Evolutionary conservation across 495 filamentous ascomycete genomes (phyloP).

Genomic region (Glarea lozoyensis): DNA sequence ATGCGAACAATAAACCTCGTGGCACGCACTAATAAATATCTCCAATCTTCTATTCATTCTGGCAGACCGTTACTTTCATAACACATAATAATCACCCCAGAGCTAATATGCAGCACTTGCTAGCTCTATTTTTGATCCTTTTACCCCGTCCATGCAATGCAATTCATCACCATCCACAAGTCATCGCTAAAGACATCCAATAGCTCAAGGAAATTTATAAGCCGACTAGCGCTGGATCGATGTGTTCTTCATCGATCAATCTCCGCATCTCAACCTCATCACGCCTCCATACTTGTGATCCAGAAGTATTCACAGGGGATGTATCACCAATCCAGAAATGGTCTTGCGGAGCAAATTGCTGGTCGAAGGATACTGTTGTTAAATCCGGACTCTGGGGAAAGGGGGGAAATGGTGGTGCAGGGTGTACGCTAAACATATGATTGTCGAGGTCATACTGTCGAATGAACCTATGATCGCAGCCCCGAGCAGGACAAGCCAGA

Average conservation of each 20-base stretch:
- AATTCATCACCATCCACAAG: too few species aligned
- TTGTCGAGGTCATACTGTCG: conserved; percentile 58
- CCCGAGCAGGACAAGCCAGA: conserved; percentile 43
- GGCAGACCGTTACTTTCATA: too few species aligned
- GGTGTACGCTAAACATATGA: conserved; percentile 51
- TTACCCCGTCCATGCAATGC: too few species aligned
- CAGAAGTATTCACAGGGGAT: conserved; percentile 12
- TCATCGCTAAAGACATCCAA: too few species aligned
- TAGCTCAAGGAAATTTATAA: neutral
- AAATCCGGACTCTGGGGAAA: neutral
- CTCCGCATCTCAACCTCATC: conserved; percentile 30
- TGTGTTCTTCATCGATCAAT: conserved; percentile 20
- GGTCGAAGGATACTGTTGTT: conserved; percentile 15
- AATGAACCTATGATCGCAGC: conserved; percentile 52
- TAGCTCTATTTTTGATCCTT: too few species aligned
- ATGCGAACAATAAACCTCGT: too few species aligned
- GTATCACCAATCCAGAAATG: conserved; percentile 35
- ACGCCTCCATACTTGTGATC: conserved; percentile 18
- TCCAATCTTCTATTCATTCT: too few species aligned
- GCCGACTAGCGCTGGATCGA: neutral
- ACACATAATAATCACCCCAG: too few species aligned
- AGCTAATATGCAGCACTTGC: too few species aligned
- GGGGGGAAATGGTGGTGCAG: neutral
- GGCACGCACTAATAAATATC: too few species aligned
- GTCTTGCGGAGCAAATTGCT: conserved; percentile 14